Conservation (phyloP, 306 rosid genomes). For the Aeschynomene evenia region DNA sequence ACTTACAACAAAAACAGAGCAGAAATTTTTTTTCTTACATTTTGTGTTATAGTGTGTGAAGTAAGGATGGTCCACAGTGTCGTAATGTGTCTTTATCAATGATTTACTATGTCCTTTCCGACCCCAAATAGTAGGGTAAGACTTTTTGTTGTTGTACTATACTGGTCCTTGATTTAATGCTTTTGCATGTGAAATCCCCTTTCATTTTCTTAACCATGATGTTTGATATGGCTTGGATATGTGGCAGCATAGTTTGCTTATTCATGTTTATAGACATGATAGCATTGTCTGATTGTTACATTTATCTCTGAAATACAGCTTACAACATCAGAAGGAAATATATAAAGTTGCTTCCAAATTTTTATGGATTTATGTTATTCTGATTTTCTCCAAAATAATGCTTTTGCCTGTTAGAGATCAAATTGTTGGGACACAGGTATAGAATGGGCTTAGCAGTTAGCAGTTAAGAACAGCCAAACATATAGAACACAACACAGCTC, state of each 20-base stretch:
- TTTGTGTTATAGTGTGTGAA: background rate
- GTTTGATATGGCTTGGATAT: background rate
- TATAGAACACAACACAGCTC: background rate
- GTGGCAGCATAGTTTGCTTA: background rate
- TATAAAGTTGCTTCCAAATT: slow-evolving; percentile 10
- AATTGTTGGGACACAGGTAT: background rate
- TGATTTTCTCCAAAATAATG: background rate
- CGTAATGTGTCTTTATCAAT: background rate
- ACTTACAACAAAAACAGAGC: background rate
- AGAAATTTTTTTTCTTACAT: background rate
- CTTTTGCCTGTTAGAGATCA: background rate
- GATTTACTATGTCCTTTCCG: too few relatives aligned
- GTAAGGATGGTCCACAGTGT: background rate
- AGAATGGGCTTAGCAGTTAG: background rate
- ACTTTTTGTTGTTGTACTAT: too few relatives aligned
- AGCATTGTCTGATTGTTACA: background rate
- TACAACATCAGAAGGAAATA: slow-evolving; percentile 18
- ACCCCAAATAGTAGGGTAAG: too few relatives aligned
- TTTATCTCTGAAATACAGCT: background rate
- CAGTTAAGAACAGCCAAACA: slow-evolving; percentile 9
- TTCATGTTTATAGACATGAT: background rate
- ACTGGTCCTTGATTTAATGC: background rate
- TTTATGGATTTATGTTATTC: background rate
- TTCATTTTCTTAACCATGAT: background rate
- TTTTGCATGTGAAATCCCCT: background rate